These are phyloP conservation scores for Jamesozyma piceae DNA, from an alignment of 805 yeast species.

Conservation along the genomic window DNA sequence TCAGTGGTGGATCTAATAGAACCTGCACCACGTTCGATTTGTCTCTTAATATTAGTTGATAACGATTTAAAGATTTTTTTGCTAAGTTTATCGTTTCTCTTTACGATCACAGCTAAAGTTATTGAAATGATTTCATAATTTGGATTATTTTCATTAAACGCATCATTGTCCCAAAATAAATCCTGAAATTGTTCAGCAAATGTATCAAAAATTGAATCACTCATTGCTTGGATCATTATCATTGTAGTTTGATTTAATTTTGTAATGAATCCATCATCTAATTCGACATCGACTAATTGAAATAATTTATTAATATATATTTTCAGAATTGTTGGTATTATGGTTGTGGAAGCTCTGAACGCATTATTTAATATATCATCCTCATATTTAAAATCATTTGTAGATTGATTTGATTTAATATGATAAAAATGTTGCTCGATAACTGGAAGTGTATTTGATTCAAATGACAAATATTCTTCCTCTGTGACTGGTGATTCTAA, in stretches of 20 bases:
- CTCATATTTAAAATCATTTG: slow-evolving; percentile 43
- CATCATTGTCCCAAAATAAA: slow-evolving; percentile 39
- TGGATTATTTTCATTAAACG: slow-evolving; percentile 48
- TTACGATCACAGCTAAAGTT: slow-evolving; percentile 61
- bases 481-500: slow-evolving; percentile 43
- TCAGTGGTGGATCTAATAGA: slow-evolving; percentile 55
- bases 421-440: slow-evolving; percentile 55
- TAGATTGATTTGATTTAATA: slow-evolving; percentile 33
- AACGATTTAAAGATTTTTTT: slow-evolving; percentile 20
- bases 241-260: slow-evolving; percentile 39
- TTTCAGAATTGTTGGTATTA: slow-evolving; percentile 52
- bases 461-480: slow-evolving; percentile 35
- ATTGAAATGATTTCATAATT: slow-evolving; percentile 62
- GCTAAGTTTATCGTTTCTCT: slow-evolving; percentile 38
- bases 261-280: slow-evolving; percentile 32
- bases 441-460: slow-evolving; percentile 40
- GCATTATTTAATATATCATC: slow-evolving; percentile 42
- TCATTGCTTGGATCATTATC: slow-evolving; percentile 48
- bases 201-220: slow-evolving; percentile 42
- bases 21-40: slow-evolving; percentile 77
- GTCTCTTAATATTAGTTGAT: slow-evolving; percentile 45
- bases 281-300: slow-evolving; percentile 47
- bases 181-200: slow-evolving; percentile 34
- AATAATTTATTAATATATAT: slow-evolving; percentile 54
- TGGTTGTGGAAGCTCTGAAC: slow-evolving; percentile 60